Evolutionary conservation across 1,139 yeast species (phyloP), one percentile per base, ranked within the genome.

Genomic region (Candida gigantensis): DNA sequence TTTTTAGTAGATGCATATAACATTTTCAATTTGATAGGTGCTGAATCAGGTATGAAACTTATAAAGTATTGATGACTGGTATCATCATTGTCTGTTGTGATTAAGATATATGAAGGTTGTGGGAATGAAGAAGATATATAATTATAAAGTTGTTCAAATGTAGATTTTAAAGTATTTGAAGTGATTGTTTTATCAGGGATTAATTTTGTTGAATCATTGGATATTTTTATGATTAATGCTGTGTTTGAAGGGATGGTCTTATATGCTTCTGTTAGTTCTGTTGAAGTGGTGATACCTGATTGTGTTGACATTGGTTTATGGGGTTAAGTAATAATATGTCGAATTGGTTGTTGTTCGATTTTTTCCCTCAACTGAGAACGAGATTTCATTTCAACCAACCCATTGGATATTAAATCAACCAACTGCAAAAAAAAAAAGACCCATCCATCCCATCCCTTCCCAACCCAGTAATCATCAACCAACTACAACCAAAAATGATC

Each of bases 1-100:
- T 79, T 83, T 46, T 87, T 87, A 13, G 95, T 82, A 3, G 96
- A 84, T 3, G 98, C 97, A 59, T 90, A 94, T 37, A 92, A 71
- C 97, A 92, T 92, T 58, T 92, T 92, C 41, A 78, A 75, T 42
- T 90, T 76, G 24, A 92, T 90, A 6, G 83, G 81, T 9, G 97
- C 89, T 33, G 62, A 59, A 57, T 92, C 97, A 0, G 98, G 97
- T 33, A 92, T 92, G 63, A 74, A 90, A 28, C 94, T 79, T 32
- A 89, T 74, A 52, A 92, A 89, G 3, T 79, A 70, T 44, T 66
- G 71, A 12, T 51, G 52, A 3, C 52, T 45, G 1, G 51, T 49
- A 8, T 53, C 55, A 17, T 52, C 53, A n/a, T n/a, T n/a, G n/a
- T n/a, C n/a, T n/a, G n/a, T n/a, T 7, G 55, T 50, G 2, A 82